phyloP scores from a whole-genome alignment of 768 basidiomycete species.

The Pleurotus cornucopiae region DNA sequence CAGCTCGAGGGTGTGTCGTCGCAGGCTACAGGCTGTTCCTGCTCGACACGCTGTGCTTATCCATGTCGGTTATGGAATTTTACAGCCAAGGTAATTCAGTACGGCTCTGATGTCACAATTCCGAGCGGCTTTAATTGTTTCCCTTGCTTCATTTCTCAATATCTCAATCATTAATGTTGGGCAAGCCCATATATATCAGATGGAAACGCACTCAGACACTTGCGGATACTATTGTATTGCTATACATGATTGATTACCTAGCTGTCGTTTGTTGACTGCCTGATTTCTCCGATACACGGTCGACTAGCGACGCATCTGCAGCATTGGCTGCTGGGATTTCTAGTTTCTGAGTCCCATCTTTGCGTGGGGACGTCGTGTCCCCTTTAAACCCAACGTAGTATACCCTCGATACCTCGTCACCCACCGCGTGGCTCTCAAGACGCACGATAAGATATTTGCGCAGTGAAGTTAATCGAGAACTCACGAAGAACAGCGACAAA shows the following conservation, averaged over 20 bases:
- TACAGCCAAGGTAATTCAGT: too few species aligned
- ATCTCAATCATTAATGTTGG: too few species aligned
- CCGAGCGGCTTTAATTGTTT: too few species aligned
- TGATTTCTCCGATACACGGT: constrained; percentile 53
- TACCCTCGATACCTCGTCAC: constrained; percentile 59
- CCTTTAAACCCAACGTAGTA: constrained; percentile 87
- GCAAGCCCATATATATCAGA: too few species aligned
- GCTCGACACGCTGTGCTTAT: too few species aligned
- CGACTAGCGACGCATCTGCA: constrained; percentile 65
- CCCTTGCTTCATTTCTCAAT: too few species aligned
- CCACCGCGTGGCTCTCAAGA: constrained; percentile 59
- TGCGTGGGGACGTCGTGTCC: constrained; percentile 49
- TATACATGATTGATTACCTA: constrained; percentile 21
- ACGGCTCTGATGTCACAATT: too few species aligned
- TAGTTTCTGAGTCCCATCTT: constrained; percentile 58
- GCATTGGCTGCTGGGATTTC: constrained; percentile 80
- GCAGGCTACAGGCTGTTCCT: too few species aligned
- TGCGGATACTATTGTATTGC: too few species aligned
- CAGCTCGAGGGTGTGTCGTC: too few species aligned
- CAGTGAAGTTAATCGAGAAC: constrained; percentile 25
- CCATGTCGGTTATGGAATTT: too few species aligned
- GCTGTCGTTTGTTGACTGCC: constrained; percentile 65
- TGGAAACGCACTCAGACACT: too few species aligned
- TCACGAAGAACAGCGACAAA: constrained; percentile 75
- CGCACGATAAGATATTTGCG: not conserved